Base-by-base conservation (phyloP, 345 rosid genomes). In the Trapa incisa region DNA sequence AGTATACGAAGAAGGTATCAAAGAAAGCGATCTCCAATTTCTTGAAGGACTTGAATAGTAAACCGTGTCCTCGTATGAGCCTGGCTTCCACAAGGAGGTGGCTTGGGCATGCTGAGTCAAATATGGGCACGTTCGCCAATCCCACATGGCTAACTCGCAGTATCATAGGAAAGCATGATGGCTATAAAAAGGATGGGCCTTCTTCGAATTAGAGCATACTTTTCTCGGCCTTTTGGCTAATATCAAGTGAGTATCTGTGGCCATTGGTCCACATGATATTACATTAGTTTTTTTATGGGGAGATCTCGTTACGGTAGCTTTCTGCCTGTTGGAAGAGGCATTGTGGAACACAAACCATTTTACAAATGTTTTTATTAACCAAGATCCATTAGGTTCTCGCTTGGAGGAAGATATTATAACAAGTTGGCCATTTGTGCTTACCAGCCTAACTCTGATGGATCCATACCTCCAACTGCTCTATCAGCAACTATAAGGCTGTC, bases 151-250 rank as follows among this genome's bases (percentile, higher is more conserved):
- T 62, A 75, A 65, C 65, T 43, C 65, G n/a, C 56, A 33, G 35
- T 67, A 22, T 22, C 29, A 22, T 22, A 22, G 29, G 29, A 22
- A 22, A 22, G 29, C 29, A 22, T 22, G 29, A 22, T 22, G 12
- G 48, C 48, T 48, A 48, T 48, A 48, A 11, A 48, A 22, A 7
- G 3, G 7, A 48, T 11, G 53, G 14, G 53, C 4, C 16, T 14
- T 3, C 14, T 48, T 0, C 1, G 0, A 11, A 48, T 0, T 0
- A 22, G 29, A 22, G 29, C 82, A 80, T 82, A 80, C 81, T 82
- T 79, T 84, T 80, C 83, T 84, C 84, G 84, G 88, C 85, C 85
- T 82, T 80, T 82, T 80, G 82, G 84, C 83, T 84, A 80, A 80
- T 83, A 84, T 82, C 85, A 82, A 80, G 83, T 80, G 83, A 80